Percentiles rank a stretch among this genome's conserved stretches.
Conservation (phyloP, 768 basidiomycete genomes). For the Astraeus odoratus region DNA sequence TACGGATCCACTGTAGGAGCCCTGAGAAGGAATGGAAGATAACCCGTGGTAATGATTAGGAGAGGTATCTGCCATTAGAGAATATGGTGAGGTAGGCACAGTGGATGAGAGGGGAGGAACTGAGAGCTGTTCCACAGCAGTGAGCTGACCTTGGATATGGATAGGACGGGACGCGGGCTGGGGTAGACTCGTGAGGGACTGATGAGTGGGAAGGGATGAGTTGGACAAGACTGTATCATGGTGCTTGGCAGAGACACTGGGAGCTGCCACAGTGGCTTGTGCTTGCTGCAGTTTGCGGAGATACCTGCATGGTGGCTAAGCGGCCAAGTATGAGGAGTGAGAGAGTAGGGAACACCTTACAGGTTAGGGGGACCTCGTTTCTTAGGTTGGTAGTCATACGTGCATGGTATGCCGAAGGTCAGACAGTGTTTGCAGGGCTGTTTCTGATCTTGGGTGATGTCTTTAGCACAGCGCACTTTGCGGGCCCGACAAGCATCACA, state of each 20-base stretch:
- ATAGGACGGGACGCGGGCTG: slow-evolving; percentile 41
- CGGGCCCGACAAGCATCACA: slow-evolving; percentile 84
- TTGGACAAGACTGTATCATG: slow-evolving; percentile 33
- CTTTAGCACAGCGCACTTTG: slow-evolving; percentile 79
- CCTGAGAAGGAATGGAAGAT: slow-evolving; percentile 23
- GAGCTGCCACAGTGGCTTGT: slow-evolving; percentile 46
- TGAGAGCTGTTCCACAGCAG: slow-evolving; percentile 48
- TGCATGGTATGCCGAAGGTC: slow-evolving; percentile 75
- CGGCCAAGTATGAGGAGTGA: slow-evolving; percentile 1
- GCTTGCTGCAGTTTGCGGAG: slow-evolving; percentile 74
- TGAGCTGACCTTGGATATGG: slow-evolving; percentile 12
- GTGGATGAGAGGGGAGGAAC: slow-evolving; percentile 32
- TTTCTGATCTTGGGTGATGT: slow-evolving; percentile 70
- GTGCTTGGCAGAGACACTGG: slow-evolving; percentile 35
- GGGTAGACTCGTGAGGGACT: slow-evolving; percentile 38
- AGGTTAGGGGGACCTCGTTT: slow-evolving; percentile 90
- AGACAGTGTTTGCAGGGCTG: slow-evolving; percentile 84
- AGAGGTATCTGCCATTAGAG: slow-evolving; percentile 63
- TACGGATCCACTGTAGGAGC: slow-evolving; percentile 31
- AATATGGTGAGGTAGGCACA: slow-evolving; percentile 62
- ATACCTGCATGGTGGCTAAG: slow-evolving; percentile 40
- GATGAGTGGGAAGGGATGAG: slow-evolving; percentile 41
- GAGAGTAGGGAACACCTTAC: slow-evolving; percentile 34
- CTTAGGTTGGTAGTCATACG: slow-evolving; percentile 90
- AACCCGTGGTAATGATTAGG: slow-evolving; percentile 47